Conservation (phyloP, 371 early-diverging fungal species). For the Phascolomyces articulosus region DNA sequence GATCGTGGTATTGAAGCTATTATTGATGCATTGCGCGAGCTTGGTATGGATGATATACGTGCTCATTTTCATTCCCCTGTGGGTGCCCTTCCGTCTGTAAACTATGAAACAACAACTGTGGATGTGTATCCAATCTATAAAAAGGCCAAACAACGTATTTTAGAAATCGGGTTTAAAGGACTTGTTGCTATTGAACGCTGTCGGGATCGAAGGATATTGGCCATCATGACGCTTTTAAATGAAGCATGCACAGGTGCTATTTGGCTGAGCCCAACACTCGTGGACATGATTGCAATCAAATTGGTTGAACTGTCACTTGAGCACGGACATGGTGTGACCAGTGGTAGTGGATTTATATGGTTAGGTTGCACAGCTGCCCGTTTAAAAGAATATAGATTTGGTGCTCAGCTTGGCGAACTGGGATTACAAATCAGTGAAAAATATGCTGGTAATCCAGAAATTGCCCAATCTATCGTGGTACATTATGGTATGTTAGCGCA, state of each 20-base stretch:
- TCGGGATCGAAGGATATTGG: slow-evolving; percentile 22
- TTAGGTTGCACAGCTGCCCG: slow-evolving; percentile 40
- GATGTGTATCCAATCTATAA: slow-evolving; percentile 16
- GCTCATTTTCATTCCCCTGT: slow-evolving; percentile 5
- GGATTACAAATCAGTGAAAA: slow-evolving; percentile 40
- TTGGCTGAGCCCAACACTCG: slow-evolving; percentile 38
- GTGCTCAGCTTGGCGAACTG: slow-evolving; percentile 37
- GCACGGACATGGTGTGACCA: slow-evolving; percentile 35
- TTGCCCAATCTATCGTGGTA: slow-evolving; percentile 39
- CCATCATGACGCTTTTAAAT: slow-evolving; percentile 37
- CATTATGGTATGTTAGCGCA: slow-evolving; percentile 39
- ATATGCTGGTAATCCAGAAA: slow-evolving; percentile 43
- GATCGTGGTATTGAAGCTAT: slow-evolving; percentile 36
- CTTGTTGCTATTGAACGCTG: slow-evolving; percentile 21
- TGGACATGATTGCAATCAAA: slow-evolving; percentile 37
- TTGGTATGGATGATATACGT: slow-evolving; percentile 25
- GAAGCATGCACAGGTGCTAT: slow-evolving; percentile 48
- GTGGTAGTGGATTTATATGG: slow-evolving; percentile 45
- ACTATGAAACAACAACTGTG: not conserved
- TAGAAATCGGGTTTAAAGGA: slow-evolving; percentile 26
- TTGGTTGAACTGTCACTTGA: slow-evolving; percentile 41
- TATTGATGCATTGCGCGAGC: slow-evolving; percentile 30
- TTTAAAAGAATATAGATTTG: slow-evolving; percentile 31
- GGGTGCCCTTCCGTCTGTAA: not conserved
- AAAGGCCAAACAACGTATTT: slow-evolving; percentile 17